phyloP scores from a whole-genome alignment of 2,329 filamentous ascomycete species.

The Fusarium veterinarium region DNA sequence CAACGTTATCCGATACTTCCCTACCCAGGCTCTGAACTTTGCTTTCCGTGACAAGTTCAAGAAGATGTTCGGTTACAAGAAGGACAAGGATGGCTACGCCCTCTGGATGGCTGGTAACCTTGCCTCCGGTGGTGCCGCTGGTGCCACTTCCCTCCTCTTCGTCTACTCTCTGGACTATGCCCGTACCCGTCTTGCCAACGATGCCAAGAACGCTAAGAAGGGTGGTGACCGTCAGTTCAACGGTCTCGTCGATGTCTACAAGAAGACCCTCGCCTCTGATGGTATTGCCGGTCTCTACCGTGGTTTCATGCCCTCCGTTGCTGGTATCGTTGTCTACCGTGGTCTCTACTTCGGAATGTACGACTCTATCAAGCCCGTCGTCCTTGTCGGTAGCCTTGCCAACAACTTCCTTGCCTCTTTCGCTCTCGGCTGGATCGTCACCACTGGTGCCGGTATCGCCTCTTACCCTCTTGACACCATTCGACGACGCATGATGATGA shows the following conservation, averaged over 20 bases:
- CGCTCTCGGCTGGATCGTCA: slow-evolving; percentile 98
- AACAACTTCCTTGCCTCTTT: slow-evolving; percentile 99
- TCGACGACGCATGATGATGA: slow-evolving; percentile 99
- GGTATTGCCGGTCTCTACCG: slow-evolving; percentile 99
- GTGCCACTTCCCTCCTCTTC: slow-evolving; percentile 99
- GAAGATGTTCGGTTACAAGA: slow-evolving; percentile 99
- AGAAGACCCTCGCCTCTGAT: slow-evolving; percentile 98
- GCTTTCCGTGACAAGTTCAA: slow-evolving; percentile 99
- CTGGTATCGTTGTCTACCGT: slow-evolving; percentile 99
- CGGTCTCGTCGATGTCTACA: slow-evolving; percentile 99
- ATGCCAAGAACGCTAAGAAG: slow-evolving; percentile 97
- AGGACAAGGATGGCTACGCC: slow-evolving; percentile 97
- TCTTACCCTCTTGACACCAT: slow-evolving; percentile 99
- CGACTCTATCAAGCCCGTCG: slow-evolving; percentile 99
- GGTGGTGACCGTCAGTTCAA: slow-evolving; percentile 99
- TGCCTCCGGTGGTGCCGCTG: slow-evolving; percentile 98
- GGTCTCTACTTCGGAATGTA: slow-evolving; percentile 99
- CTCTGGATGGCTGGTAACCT: slow-evolving; percentile 99
- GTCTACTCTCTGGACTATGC: slow-evolving; percentile 99
- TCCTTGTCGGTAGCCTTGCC: slow-evolving; percentile 90
- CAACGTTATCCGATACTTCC: slow-evolving; percentile 99
- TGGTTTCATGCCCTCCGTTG: slow-evolving; percentile 99
- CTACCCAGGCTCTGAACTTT: slow-evolving; percentile 99
- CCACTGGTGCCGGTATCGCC: slow-evolving; percentile 99
- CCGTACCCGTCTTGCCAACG: slow-evolving; percentile 99